Evolutionary conservation across 1,284 basidiomycete genomes (phyloP).

Genomic region (Cryptococcus sp.): DNA sequence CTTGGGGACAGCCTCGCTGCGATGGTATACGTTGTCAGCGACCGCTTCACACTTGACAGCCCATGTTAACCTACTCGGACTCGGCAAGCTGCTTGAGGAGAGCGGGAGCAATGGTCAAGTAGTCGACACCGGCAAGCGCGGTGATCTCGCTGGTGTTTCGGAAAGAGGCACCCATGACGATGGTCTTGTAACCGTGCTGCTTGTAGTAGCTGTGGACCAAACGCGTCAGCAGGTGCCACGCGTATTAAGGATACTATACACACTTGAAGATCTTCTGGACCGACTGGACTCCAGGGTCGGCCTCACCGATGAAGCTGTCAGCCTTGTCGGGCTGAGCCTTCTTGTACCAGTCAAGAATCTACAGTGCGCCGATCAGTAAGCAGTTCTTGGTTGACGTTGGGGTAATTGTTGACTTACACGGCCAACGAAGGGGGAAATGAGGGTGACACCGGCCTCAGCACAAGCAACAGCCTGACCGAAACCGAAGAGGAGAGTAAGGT

Average conservation of each 20-base stretch:
- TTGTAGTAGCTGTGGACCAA: constrained; percentile 77
- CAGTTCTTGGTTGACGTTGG: constrained; percentile 1
- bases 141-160: constrained; percentile 93
- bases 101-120: constrained; percentile 88
- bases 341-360: constrained; percentile 98
- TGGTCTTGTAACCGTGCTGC: constrained; percentile 96
- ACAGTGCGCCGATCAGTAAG: constrained; percentile 4
- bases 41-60: constrained; percentile 62
- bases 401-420: constrained; percentile 64
- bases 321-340: constrained; percentile 67
- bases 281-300: constrained; percentile 93
- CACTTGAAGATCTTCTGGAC: constrained; percentile 92
- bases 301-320: constrained; percentile 72
- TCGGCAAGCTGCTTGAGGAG: constrained; percentile 91
- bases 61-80: constrained; percentile 55
- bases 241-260: constrained; percentile 12
- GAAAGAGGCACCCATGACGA: constrained; percentile 99
- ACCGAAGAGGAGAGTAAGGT: constrained; percentile 97
- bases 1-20: constrained; percentile 73
- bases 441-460: constrained; percentile 94
- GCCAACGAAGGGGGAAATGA: constrained; percentile 99
- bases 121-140: constrained; percentile 92
- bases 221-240: constrained; percentile 4
- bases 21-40: constrained; percentile 74
- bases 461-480: constrained; percentile 98